These are phyloP conservation scores for Sedum album DNA, from an alignment of 164 flowering plant species.

Conservation along the genomic window DNA sequence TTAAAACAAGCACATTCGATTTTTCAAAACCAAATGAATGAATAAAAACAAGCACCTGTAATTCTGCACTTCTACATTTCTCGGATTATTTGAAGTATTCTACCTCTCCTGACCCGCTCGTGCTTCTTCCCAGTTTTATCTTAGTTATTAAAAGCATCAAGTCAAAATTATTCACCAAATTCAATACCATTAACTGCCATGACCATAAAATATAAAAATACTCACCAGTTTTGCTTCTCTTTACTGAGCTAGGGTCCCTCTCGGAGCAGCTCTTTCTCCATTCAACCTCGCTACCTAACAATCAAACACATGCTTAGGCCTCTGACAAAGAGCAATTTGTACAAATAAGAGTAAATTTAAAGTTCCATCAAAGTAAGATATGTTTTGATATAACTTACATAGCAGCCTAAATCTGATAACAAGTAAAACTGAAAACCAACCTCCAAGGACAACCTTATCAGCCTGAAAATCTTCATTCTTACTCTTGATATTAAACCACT, in stretches of 20 bases:
- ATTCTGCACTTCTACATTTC: conserved; percentile 56
- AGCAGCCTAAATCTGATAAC: not conserved
- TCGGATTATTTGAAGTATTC: conserved; percentile 53
- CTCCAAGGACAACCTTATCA: conserved; percentile 50
- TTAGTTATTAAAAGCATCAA: not conserved
- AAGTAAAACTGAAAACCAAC: conserved; percentile 18
- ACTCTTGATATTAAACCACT: conserved; percentile 81
- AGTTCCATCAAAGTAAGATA: conserved; percentile 1
- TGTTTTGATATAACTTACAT: not conserved
- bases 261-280: conserved; percentile 73
- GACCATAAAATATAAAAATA: not conserved
- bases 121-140: conserved; percentile 45
- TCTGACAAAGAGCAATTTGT: too few relatives aligned
- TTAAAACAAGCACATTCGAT: not conserved
- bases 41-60: conserved; percentile 28
- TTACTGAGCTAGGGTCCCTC: conserved; percentile 62
- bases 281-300: conserved; percentile 56
- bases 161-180: not conserved
- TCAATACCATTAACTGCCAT: not conserved
- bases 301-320: not conserved
- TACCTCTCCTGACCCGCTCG: conserved; percentile 34
- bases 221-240: conserved; percentile 78
- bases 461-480: conserved; percentile 67
- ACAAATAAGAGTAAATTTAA: not conserved
- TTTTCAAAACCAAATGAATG: not conserved